A percentile compares a stretch with the other conserved stretches of the same genome.
Evolutionary conservation across 164 flowering plant species (phyloP).

Genomic region (Magnolia officinalis): DNA sequence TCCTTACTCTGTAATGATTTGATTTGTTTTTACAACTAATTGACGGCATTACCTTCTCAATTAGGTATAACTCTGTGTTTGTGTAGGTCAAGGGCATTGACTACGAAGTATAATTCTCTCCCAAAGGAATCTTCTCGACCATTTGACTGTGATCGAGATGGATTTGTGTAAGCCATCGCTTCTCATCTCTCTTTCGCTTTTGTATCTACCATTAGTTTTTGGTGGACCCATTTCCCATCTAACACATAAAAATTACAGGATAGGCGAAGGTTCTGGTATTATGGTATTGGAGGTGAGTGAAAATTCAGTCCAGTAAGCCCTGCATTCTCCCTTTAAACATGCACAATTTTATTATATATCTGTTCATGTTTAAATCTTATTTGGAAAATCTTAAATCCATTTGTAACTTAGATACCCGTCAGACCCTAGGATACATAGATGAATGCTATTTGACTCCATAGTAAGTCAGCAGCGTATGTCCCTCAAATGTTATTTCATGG

Average conservation of each 20-base stretch:
- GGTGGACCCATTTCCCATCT: constrained; percentile 7
- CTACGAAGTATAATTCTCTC: constrained; percentile 68
- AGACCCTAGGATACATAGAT: no score
- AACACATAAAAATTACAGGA: constrained; percentile 44
- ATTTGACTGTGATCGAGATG: constrained; percentile 92
- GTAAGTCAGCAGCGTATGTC: no score
- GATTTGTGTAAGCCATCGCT: constrained; percentile 72
- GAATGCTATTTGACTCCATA: no score
- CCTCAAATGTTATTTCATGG: no score
- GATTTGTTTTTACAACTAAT: neutral
- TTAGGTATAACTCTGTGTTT: neutral
- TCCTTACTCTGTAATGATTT: no score
- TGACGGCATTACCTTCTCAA: neutral
- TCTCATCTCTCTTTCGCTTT: neutral
- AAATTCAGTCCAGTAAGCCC: neutral
- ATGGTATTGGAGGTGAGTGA: constrained; percentile 85
- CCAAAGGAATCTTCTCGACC: constrained; percentile 89
- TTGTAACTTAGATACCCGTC: no score
- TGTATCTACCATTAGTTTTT: neutral
- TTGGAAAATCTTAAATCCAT: no score
- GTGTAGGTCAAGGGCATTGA: constrained; percentile 64
- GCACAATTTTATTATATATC: neutral
- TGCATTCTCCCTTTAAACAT: neutral
- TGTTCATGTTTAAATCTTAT: neutral
- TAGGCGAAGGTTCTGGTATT: constrained; percentile 94